Conservation (phyloP, 2,329 filamentous ascomycete species). For the Blastomyces parvus region DNA sequence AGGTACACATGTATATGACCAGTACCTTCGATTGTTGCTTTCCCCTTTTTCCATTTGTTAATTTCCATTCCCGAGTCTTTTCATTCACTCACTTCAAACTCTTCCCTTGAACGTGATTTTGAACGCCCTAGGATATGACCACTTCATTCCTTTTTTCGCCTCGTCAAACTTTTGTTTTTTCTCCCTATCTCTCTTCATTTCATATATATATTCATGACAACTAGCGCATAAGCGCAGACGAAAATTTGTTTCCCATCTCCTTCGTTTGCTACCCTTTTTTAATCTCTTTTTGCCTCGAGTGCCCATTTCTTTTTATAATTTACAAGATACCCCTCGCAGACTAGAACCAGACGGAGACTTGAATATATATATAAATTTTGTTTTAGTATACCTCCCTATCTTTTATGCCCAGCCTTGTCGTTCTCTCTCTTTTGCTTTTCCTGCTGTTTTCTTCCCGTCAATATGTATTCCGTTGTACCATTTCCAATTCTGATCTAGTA, state of each 20-base stretch:
- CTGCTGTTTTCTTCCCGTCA: too few species aligned
- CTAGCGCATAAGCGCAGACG: background rate
- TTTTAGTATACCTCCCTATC: background rate
- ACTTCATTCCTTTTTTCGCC: background rate
- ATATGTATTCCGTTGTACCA: too few species aligned
- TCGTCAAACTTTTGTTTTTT: background rate
- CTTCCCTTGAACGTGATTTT: background rate
- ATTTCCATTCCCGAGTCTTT: background rate
- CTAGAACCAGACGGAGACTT: constrained; percentile 6
- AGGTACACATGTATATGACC: constrained; percentile 1
- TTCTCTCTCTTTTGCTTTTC: background rate
- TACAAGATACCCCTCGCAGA: constrained; percentile 7
- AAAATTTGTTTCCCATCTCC: background rate
- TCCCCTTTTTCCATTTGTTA: background rate
- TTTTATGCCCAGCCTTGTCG: background rate
- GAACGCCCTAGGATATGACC: background rate
- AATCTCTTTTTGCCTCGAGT: background rate
- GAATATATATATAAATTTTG: background rate
- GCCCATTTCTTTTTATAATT: background rate
- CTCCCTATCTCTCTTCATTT: background rate
- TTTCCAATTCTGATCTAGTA: too few species aligned
- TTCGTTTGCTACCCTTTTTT: background rate
- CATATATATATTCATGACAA: constrained; percentile 2
- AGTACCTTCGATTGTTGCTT: background rate
- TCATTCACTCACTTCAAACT: background rate